Evolutionary conservation across 331 rosid species (phyloP).

Genomic region (Dryas integrifolia): DNA sequence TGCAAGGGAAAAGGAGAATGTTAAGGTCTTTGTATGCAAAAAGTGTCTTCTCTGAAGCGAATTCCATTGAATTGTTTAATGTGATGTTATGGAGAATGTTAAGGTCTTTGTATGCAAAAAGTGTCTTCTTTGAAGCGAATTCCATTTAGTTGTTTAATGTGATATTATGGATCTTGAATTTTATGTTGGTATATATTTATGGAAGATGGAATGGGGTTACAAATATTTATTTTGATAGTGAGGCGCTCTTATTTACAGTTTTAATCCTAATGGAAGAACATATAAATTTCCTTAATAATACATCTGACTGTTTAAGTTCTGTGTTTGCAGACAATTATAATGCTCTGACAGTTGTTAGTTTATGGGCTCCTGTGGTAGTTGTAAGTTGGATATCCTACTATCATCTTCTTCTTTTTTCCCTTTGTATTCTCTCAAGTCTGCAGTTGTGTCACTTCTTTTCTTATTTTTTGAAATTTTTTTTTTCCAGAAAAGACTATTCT

Average conservation of each 20-base stretch:
- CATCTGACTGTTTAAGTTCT: conserved; percentile 18
- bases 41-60: background rate
- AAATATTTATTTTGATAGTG: conserved; percentile 1
- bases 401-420: background rate
- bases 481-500: too few relatives aligned
- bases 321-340: conserved; percentile 76
- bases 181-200: background rate
- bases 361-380: conserved; percentile 86
- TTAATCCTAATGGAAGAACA: background rate
- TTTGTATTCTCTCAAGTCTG: background rate
- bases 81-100: background rate
- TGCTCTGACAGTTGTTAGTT: conserved; percentile 58
- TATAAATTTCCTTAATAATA: conserved; percentile 9
- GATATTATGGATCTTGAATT: background rate
- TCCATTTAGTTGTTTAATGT: background rate
- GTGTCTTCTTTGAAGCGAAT: background rate
- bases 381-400: conserved; percentile 48
- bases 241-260: background rate
- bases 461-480: background rate
- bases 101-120: background rate
- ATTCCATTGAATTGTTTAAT: background rate
- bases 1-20: background rate
- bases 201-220: background rate
- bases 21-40: background rate
- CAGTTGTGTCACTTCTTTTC: background rate